Percentiles rank a stretch among this genome's conserved stretches.
Evolutionary conservation across 257 asterid genomes (phyloP).

Genomic region (Solanum infundibuliforme): DNA sequence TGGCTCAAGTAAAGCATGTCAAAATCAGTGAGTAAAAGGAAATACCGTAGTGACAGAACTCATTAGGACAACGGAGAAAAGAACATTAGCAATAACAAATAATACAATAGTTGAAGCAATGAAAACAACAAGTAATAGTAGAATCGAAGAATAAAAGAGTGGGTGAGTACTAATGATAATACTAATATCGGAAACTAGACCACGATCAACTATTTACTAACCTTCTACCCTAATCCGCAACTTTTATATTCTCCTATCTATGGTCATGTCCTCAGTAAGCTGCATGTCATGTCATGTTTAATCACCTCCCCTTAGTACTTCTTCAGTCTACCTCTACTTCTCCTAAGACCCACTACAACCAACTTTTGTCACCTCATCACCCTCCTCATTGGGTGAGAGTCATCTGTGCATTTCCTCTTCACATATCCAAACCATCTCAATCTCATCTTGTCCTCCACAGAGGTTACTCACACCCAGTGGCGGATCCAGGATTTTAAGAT

Average conservation of each 20-base stretch:
- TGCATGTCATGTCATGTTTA: not conserved
- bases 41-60: too few species aligned
- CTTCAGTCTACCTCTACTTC: not conserved
- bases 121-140: not conserved
- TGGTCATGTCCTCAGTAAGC: not conserved
- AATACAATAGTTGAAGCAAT: not conserved
- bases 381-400: not conserved
- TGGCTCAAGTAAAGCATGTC: not conserved
- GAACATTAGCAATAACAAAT: not conserved
- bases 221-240: not conserved
- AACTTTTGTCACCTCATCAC: not conserved
- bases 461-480: not conserved
- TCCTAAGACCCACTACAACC: not conserved
- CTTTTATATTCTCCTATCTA: not conserved
- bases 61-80: not conserved
- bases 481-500: too few species aligned
- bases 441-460: not conserved
- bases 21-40: not conserved
- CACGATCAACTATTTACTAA: not conserved
- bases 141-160: too few species aligned
- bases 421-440: too few species aligned
- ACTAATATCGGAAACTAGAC: not conserved
- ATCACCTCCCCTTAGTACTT: not conserved
- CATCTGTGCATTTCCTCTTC: not conserved
- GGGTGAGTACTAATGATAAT: not conserved